These are phyloP conservation scores for Rhododendron ferrugineum DNA, from an alignment of 148 eudicot species.

Conservation along the genomic window DNA sequence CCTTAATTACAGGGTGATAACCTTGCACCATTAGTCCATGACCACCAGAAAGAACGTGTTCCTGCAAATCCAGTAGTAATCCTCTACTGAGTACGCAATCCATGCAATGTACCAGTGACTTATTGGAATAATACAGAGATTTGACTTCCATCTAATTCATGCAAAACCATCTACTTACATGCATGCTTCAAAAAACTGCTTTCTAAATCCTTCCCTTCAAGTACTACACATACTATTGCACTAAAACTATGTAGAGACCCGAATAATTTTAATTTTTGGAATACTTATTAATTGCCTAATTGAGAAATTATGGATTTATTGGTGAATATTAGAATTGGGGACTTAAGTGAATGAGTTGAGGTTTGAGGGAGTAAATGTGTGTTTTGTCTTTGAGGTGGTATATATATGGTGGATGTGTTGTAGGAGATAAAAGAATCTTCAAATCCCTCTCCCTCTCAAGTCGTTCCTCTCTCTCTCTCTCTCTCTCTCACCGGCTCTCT, in stretches of 20 bases:
- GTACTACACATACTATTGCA: not conserved
- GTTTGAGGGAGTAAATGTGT: too few relatives aligned
- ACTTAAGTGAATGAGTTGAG: too few relatives aligned
- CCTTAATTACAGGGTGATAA: slow-evolving; percentile 77
- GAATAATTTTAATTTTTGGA: too few relatives aligned
- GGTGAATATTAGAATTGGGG: too few relatives aligned
- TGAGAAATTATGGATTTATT: too few relatives aligned
- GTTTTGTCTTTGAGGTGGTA: too few relatives aligned
- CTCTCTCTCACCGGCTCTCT: too few relatives aligned
- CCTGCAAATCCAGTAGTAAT: slow-evolving; percentile 42
- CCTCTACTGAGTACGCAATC: slow-evolving; percentile 9
- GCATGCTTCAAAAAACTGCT: not conserved
- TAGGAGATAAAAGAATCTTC: too few relatives aligned
- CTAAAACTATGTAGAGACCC: not conserved
- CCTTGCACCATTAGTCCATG: slow-evolving; percentile 98
- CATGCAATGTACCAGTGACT: not conserved
- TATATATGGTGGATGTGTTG: too few relatives aligned
- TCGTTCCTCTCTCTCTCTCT: too few relatives aligned
- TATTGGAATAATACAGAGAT: not conserved
- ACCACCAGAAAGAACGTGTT: slow-evolving; percentile 94
- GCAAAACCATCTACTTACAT: not conserved
- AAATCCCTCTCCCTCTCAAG: too few relatives aligned
- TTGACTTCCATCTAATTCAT: not conserved
- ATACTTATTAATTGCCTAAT: too few relatives aligned
- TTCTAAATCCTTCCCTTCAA: not conserved